A percentile compares a stretch with the other conserved stretches of the same genome.
Evolutionary conservation across 1,139 yeast genomes (phyloP).

Genomic region (Suhomyces bolitotheri): DNA sequence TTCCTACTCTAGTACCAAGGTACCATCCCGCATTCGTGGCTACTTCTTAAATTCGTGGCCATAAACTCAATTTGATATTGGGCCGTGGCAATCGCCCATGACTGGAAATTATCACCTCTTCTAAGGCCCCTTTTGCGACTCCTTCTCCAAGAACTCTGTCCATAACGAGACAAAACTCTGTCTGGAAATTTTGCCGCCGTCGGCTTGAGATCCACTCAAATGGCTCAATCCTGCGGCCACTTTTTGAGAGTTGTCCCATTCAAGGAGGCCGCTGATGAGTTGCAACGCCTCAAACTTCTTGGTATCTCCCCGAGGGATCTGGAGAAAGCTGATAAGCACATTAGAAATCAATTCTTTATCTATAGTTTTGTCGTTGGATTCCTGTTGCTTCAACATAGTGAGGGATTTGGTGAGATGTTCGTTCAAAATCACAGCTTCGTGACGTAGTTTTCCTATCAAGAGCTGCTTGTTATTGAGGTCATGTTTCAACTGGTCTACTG

Average conservation of each 20-base stretch:
- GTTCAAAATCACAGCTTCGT: slow-evolving; percentile 91
- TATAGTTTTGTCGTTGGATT: slow-evolving; percentile 61
- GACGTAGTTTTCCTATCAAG: slow-evolving; percentile 84
- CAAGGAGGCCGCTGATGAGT: slow-evolving; percentile 75
- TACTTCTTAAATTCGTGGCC: too few species aligned
- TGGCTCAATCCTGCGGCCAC: slow-evolving; percentile 79
- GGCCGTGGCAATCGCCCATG: too few species aligned
- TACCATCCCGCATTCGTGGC: too few species aligned
- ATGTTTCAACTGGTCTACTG: slow-evolving; percentile 25
- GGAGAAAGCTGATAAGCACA: slow-evolving; percentile 78
- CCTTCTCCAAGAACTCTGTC: slow-evolving; percentile 88
- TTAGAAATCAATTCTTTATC: slow-evolving; percentile 89
- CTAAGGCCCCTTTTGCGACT: slow-evolving; percentile 34
- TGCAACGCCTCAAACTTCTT: slow-evolving; percentile 91
- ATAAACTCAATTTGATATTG: too few species aligned
- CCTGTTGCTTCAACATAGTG: slow-evolving; percentile 72
- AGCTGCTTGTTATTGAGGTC: slow-evolving; percentile 70
- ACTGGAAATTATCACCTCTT: too few species aligned
- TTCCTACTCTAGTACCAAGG: too few species aligned
- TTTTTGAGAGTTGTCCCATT: slow-evolving; percentile 85
- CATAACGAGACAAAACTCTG: slow-evolving; percentile 83
- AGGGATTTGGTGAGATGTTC: slow-evolving; percentile 93
- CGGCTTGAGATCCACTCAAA: slow-evolving; percentile 25
- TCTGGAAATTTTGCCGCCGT: slow-evolving; percentile 32
- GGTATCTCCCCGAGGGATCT: slow-evolving; percentile 88